Evolutionary conservation across 148 eudicot species (phyloP), one percentile per base, ranked within the genome.

Genomic region (Arctostaphylos glauca): DNA sequence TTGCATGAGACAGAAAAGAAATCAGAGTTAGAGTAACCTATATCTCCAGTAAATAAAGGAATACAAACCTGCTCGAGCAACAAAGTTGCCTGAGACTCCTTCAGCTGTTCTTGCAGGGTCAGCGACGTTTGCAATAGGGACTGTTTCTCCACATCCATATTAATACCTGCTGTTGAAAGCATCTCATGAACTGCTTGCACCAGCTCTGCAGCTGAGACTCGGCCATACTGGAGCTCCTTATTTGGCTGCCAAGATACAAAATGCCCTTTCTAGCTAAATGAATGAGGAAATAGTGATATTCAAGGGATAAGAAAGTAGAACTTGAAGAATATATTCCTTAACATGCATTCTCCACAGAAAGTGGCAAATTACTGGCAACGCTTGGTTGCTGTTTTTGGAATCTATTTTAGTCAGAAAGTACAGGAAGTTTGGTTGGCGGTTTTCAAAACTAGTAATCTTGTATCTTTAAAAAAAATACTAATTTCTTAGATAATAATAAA

Each of bases 121-220:
- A 97, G 86, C 72, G 94, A 90, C 59, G 94, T 92, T 74, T 89
- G 94, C 70, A 97, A 82, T 52, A 97, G 84, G 16, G 95, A 87
- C 83, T 90, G 97, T 85, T 91, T 91, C 90, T 94, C 99, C 67
- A 88, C 88, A 83, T 94, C 97, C 87, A 97, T 83, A 87, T 80
- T 90, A 76, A 97, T 84, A 66, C 98, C 98, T 55, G 99, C 99
- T 46, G 97, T 92, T 58, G 98, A 93, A 80, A 97, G 97, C 98
- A 97, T 94, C 89, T 97, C 99, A 84, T 92, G 97, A 84, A 97
- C 98, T 67, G 99, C 99, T 85, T 97, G 95, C 81, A 97, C 98
- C 76, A 97, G 82, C 83, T 97, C 99, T 80, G 88, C 90, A 85
- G 98, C 94, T 59, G 97, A 91, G 64, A 97, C 99, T 76, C 91